Evolutionary conservation across 2,329 filamentous ascomycete species (phyloP).

Genomic region (Aspergillus japonicus): DNA sequence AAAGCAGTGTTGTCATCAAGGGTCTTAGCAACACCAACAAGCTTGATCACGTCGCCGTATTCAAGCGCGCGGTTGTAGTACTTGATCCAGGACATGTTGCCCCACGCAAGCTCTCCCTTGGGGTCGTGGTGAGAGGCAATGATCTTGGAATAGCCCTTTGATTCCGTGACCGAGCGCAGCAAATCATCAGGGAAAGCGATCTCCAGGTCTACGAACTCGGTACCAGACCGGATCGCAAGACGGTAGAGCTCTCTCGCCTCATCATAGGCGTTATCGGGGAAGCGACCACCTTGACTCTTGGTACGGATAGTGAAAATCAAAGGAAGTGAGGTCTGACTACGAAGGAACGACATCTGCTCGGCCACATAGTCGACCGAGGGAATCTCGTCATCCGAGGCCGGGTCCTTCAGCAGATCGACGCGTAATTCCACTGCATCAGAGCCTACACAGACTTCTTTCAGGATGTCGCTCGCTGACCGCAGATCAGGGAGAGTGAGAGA

Average conservation of each 20-base stretch:
- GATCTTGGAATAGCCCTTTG: constrained; percentile 72
- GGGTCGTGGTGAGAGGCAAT: constrained; percentile 97
- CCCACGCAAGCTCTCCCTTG: constrained; percentile 75
- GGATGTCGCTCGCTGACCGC: constrained; percentile 58
- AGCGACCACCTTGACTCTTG: constrained; percentile 79
- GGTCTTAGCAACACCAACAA: constrained; percentile 75
- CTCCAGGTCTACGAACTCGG: constrained; percentile 92
- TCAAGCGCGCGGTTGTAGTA: constrained; percentile 88
- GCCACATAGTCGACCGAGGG: constrained; percentile 73
- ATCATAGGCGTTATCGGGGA: constrained; percentile 73
- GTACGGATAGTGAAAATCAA: constrained; percentile 93
- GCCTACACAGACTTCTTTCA: constrained; percentile 75
- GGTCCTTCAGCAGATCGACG: constrained; percentile 83
- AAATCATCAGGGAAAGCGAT: constrained; percentile 79
- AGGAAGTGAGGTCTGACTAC: constrained; percentile 69
- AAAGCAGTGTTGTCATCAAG: constrained; percentile 86
- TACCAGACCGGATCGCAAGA: constrained; percentile 75
- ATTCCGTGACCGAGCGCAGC: constrained; percentile 66
- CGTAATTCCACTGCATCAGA: constrained; percentile 91
- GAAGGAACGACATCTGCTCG: constrained; percentile 76
- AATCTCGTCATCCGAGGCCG: constrained; percentile 55
- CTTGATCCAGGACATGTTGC: constrained; percentile 85
- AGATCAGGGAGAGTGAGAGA: constrained; percentile 82
- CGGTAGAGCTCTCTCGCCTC: constrained; percentile 73
- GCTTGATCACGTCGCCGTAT: constrained; percentile 90